Percentiles rank a stretch among this genome's conserved stretches.
Conservation (phyloP, 352 stramenopile species). For the Pythium utonaiense region DNA sequence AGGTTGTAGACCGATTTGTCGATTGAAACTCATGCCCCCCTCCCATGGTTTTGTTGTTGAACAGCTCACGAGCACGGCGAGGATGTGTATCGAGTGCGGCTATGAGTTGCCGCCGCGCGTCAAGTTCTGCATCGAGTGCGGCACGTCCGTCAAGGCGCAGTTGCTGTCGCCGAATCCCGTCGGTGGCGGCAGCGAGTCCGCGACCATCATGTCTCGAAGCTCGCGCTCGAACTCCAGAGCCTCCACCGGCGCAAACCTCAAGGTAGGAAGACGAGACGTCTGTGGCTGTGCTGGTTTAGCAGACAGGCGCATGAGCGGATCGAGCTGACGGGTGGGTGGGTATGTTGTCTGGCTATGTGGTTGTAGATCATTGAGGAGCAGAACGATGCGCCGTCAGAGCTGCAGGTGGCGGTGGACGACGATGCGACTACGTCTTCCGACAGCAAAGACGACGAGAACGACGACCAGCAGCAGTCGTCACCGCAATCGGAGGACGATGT, state of each 20-base stretch:
- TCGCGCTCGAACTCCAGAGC: conserved; percentile 40
- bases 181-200: conserved; percentile 11
- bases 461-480: conserved; percentile 12
- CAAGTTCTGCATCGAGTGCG: conserved; percentile 88
- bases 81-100: conserved; percentile 69
- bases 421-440: conserved; percentile 33
- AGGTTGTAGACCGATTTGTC: too few species aligned
- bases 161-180: conserved; percentile 39
- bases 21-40: too few species aligned
- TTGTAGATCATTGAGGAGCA: conserved; percentile 70
- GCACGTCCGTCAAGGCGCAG: conserved; percentile 55
- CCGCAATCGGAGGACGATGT: conserved; percentile 24
- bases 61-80: conserved; percentile 41
- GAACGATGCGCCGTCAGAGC: conserved; percentile 52
- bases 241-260: conserved; percentile 42
- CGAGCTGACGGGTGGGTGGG: neutral
- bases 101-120: conserved; percentile 72
- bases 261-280: conserved; percentile 26
- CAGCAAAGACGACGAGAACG: conserved; percentile 31
- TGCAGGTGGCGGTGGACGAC: conserved; percentile 56
- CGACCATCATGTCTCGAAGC: conserved; percentile 21
- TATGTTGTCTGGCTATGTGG: neutral
- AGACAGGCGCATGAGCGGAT: neutral
- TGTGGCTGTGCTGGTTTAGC: neutral
- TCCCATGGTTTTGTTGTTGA: conserved; percentile 6